Evolutionary conservation across 257 asterid species (phyloP), one percentile per base, ranked within the genome.

Genomic region (Mitragyna speciosa): DNA sequence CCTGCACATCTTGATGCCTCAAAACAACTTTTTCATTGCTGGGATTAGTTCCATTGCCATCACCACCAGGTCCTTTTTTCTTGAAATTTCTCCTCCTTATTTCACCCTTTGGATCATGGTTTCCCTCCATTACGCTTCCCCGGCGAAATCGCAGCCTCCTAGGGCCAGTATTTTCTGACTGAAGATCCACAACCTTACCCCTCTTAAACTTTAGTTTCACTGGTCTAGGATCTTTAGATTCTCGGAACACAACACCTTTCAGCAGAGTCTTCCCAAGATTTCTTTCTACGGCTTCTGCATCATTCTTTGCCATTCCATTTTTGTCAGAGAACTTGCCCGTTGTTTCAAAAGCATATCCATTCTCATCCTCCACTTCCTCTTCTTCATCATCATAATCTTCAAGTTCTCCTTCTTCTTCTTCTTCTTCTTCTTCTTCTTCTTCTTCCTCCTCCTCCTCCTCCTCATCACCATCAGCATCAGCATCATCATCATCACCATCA

Each of bases 161-260:
- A 17, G 97, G 93, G 73, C 76, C 59, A 75, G 82, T 89, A 70
- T 59, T 89, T 51, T 87, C 96, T 12, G 87, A 77, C 78, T 85
- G 92, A 85, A 89, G 85, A 74, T 93, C 94, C 77, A 92, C 82
- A 3, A 90, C 87, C 86, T 89, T 92, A 69, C 98, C 97, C 70
- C 87, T 91, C 83, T 89, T 90, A 84, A 92, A 94, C 83, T 83
- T 91, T 19, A 92, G 48, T 82, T 91, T 90, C 91, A 87, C 88
- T 7, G 88, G 88, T 28, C 84, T 76, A 65, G 80, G 48, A 78
- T 80, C 74, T 58, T 82, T 81, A 54, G 84, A 89, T 82, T 83
- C 89, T 66, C 92, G 72, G 76, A 78, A 54, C 54, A 74, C 81
- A 64, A 43, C 77, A 54, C 77, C 84, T 90, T 84, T 92, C 81